Percentiles rank a stretch among this genome's conserved stretches.
These are phyloP conservation scores for Acanthamoeba triangularis DNA, from an alignment of 208 protist species.

Conservation along the genomic window DNA sequence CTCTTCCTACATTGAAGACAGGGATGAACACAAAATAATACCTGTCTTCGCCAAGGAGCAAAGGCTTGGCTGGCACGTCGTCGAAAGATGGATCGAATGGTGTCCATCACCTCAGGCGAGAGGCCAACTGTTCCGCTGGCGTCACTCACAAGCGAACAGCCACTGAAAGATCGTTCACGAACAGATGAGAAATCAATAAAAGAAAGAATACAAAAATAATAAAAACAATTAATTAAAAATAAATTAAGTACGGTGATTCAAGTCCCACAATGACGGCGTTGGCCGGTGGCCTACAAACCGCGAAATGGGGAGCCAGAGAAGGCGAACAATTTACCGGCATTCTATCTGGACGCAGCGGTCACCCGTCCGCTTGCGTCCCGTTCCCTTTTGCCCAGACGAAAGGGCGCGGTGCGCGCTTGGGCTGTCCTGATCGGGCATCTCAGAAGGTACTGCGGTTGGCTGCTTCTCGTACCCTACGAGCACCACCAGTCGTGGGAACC, in stretches of 20 bases:
- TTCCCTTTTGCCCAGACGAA: slow-evolving; percentile 59
- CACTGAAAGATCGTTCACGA: neutral
- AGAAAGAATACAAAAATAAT: neutral
- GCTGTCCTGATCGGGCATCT: neutral
- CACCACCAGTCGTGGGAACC: too few species aligned
- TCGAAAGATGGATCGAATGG: too few species aligned
- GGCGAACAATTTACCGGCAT: slow-evolving; percentile 34
- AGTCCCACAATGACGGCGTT: neutral
- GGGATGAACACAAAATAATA: too few species aligned
- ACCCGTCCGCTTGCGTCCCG: neutral
- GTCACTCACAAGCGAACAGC: too few species aligned
- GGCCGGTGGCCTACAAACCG: neutral
- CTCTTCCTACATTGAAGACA: too few species aligned
- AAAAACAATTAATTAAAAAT: too few species aligned
- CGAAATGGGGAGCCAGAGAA: neutral
- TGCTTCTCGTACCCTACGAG: too few species aligned
- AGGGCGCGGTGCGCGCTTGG: neutral
- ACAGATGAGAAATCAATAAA: neutral
- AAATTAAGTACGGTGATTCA: neutral
- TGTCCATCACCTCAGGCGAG: too few species aligned
- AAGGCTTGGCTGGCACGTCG: too few species aligned
- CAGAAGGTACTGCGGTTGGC: neutral
- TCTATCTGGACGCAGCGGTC: slow-evolving; percentile 41
- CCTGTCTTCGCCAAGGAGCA: too few species aligned
- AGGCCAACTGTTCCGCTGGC: too few species aligned